Base-by-base conservation (phyloP, 306 rosid species). In the Cucurbita argyrosperma region DNA sequence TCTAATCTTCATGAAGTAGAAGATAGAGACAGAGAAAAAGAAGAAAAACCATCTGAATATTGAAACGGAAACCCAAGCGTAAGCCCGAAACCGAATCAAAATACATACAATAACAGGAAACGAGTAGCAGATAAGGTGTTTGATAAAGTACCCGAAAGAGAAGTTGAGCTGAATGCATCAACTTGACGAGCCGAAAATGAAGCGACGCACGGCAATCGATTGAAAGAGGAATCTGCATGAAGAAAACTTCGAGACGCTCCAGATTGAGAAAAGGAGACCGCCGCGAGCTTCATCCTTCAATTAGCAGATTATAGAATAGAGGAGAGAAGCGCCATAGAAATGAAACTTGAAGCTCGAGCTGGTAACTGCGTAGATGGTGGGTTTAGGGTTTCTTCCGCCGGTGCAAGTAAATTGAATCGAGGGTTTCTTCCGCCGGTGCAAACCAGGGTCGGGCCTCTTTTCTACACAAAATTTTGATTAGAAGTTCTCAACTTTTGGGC, bases 81-180 rank as follows among this genome's bases (percentile, higher is more conserved):
- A 35, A 61, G 11, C 67, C 46, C 45, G 3, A 62, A 62, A 62
- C 8, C 8, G 68, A 61, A 37, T 1, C 11, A 14, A 37, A 61
- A 61, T 3, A 61, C 42, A 1, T 2, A 13, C 6, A 59, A 62
- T 3, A 7, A 3, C 45, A 15, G 46, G 14, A 15, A 50, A 23
- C 46, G 6, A 35, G 42, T 15, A 52, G 47, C 55, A 3, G 30
- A 35, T 6, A 19, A 43, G 74, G 60, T 76, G 16, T 42, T 54
- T 30, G 79, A 67, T 47, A 59, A 35, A 54, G 15, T 83, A 85
- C 89, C 83, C 69, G 78, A 81, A 68, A 53, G 58, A 74, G 80
- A 60, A 6, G 70, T 80, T 16, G 80, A 49, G 26, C 9, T 69
- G 67, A 78, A 82, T 59, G 77, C 52, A 5, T 60, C 53, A 0